phyloP scores from a whole-genome alignment of 202 grass and related monocot species.

The Setaria italica region DNA sequence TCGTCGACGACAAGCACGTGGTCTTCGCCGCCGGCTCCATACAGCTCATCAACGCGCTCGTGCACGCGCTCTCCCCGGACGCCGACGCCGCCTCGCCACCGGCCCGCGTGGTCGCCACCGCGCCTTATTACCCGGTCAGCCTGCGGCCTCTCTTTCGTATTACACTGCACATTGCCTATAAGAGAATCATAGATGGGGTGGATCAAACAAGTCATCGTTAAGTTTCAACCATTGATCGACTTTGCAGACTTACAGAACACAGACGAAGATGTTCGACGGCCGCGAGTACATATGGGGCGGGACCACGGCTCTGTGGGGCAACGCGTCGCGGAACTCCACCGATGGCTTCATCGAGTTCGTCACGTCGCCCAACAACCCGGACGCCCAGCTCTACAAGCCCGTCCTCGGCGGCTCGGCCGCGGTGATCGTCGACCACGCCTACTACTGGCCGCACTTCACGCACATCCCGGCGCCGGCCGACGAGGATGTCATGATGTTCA shows the following conservation, averaged over 20 bases:
- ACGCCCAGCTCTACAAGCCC: slow-evolving; percentile 37
- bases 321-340: slow-evolving; percentile 40
- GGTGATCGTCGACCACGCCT: slow-evolving; percentile 71
- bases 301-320: slow-evolving; percentile 49
- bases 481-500: slow-evolving; percentile 80
- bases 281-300: slow-evolving; percentile 71
- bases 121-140: slow-evolving; percentile 65
- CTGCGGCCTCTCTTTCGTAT: too few relatives aligned
- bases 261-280: slow-evolving; percentile 60
- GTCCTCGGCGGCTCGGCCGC: slow-evolving; percentile 54
- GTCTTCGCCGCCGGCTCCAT: slow-evolving; percentile 57
- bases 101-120: slow-evolving; percentile 63
- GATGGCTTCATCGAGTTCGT: slow-evolving; percentile 75
- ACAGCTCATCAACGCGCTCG: slow-evolving; percentile 75
- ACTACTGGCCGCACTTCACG: slow-evolving; percentile 88
- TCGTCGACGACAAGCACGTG: slow-evolving; percentile 56
- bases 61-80: slow-evolving; percentile 68
- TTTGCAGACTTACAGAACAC: background rate
- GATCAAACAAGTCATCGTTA: too few relatives aligned
- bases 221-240: too few relatives aligned
- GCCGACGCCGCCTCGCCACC: slow-evolving; percentile 36
- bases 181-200: too few relatives aligned
- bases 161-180: too few relatives aligned
- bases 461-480: slow-evolving; percentile 63
- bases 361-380: slow-evolving; percentile 87